A percentile compares a stretch with the other conserved stretches of the same genome.
Evolutionary conservation across 108 stramenopile species (phyloP).

Genomic region (Aureococcus anophagefferens): DNA sequence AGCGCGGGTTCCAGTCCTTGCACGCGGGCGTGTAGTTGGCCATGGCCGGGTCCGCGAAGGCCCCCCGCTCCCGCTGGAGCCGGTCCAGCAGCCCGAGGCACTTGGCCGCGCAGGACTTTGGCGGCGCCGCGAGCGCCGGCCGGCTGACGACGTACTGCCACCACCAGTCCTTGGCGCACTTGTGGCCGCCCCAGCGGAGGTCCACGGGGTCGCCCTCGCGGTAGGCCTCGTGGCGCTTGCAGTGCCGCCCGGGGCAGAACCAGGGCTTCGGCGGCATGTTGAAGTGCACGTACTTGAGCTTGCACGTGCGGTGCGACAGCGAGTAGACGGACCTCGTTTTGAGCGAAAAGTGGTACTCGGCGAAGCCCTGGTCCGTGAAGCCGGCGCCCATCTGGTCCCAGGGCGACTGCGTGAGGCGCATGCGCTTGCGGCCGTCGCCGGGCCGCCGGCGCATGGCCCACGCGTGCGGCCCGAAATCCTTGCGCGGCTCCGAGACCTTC

Average conservation of each 20-base stretch:
- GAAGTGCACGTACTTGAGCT: not conserved
- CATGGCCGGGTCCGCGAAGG: not conserved
- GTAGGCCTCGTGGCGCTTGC: no score
- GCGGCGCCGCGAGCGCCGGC: not conserved
- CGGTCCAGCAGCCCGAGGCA: not conserved
- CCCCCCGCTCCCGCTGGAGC: not conserved
- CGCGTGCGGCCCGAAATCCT: not conserved
- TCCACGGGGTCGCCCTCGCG: no score
- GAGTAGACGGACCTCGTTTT: not conserved
- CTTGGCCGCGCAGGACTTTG: not conserved
- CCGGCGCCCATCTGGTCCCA: not conserved
- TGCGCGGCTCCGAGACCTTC: no score
- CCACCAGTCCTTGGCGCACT: conserved; percentile 1
- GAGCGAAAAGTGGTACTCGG: not conserved
- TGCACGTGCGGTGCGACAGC: not conserved
- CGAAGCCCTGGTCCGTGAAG: conserved; percentile 3
- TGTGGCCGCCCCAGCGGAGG: not conserved
- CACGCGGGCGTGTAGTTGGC: not conserved
- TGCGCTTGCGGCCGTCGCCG: not conserved
- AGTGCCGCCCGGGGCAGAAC: not conserved
- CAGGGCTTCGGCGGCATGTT: conserved; percentile 1
- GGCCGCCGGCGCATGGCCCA: no score
- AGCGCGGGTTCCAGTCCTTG: not conserved
- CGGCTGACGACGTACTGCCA: not conserved
- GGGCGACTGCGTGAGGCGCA: not conserved